Percentiles rank a stretch among this genome's conserved stretches.
phyloP scores from a whole-genome alignment of 345 rosid genomes.

The Salix dunnii region DNA sequence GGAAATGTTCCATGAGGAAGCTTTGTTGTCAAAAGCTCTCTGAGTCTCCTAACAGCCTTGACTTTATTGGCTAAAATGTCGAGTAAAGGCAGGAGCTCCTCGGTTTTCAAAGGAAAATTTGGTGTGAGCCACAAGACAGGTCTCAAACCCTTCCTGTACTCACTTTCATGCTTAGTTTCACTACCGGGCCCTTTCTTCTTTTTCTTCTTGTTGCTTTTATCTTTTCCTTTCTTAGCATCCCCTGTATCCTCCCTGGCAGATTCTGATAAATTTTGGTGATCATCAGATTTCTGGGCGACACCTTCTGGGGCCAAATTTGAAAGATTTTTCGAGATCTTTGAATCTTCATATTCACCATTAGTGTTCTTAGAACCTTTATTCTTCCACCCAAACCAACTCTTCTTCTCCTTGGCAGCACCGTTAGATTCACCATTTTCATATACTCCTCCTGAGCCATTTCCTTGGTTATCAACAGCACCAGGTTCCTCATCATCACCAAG shows the following conservation, averaged over 20 bases:
- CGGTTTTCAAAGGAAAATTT: slow-evolving; percentile 84
- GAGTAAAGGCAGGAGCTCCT: slow-evolving; percentile 88
- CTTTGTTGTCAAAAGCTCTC: slow-evolving; percentile 97
- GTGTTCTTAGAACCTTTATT: slow-evolving; percentile 62
- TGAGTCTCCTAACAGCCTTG: slow-evolving; percentile 90
- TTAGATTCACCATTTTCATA: slow-evolving; percentile 57
- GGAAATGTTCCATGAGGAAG: slow-evolving; percentile 94
- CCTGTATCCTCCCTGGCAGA: slow-evolving; percentile 48
- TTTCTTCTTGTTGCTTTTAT: slow-evolving; percentile 71
- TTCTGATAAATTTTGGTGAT: slow-evolving; percentile 62
- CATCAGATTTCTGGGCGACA: slow-evolving; percentile 50
- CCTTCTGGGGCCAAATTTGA: slow-evolving; percentile 73
- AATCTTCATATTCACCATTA: slow-evolving; percentile 59
- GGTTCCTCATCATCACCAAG: slow-evolving; percentile 68
- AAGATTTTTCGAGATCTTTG: slow-evolving; percentile 61
- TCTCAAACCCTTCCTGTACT: slow-evolving; percentile 89
- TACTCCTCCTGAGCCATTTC: slow-evolving; percentile 56
- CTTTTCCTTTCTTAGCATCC: slow-evolving; percentile 70
- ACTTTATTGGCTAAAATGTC: slow-evolving; percentile 98
- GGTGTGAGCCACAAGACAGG: slow-evolving; percentile 96
- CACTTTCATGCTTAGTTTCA: slow-evolving; percentile 76
- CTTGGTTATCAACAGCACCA: slow-evolving; percentile 47
- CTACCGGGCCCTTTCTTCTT: slow-evolving; percentile 58
- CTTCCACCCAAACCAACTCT: slow-evolving; percentile 95
- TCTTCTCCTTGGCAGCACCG: slow-evolving; percentile 71